Evolutionary conservation across 176 grass and related monocot genomes (phyloP), one percentile per base, ranked within the genome.

Genomic region (Avena atlantica): DNA sequence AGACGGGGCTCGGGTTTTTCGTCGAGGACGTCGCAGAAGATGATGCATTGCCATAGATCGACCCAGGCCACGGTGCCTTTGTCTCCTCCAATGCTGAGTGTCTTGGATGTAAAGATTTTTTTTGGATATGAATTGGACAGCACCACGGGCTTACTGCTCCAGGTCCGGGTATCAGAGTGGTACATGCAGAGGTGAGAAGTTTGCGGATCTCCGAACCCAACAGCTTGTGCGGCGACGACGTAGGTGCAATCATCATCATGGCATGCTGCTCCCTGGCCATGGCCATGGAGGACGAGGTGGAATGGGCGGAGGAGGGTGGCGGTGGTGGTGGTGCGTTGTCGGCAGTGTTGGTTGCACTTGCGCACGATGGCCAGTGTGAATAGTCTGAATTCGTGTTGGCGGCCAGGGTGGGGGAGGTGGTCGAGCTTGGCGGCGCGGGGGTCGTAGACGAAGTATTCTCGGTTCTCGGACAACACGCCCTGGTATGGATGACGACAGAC

Each of bases 51-150:
- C 70, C 70, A 73, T 48, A 73, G 70, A 48, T 73, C 42, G 5
- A 73, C 70, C 70, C 64, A 81, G 24, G 23, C 79, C 62, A 81
- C 64, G 16, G 62, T 81, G 79, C 62, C 79, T 31, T 48, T 6
- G 8, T 81, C 24, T 81, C 79, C 79, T 81, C 79, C 79, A 6
- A 81, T 52, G 8, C 62, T 4, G 24, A 68, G 48, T 12, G 49
- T 63, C 24, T 81, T 81, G 24, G 44, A 51, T 45, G 10, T 72
- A 12, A 5, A 1, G 45, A 27, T 24, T 0, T 9, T 20, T 8
- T 0, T 1, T 71, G 69, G 69, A 45, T 45, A 42, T 21, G 37
- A 21, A 10, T 72, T 47, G 19, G 21, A 15, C 70, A 63, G 0
- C 21, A 48, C 19, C 12, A 4, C 47, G 16, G 12, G 63, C 63